phyloP scores from a whole-genome alignment of 345 rosid genomes.

The Balakata baccata region DNA sequence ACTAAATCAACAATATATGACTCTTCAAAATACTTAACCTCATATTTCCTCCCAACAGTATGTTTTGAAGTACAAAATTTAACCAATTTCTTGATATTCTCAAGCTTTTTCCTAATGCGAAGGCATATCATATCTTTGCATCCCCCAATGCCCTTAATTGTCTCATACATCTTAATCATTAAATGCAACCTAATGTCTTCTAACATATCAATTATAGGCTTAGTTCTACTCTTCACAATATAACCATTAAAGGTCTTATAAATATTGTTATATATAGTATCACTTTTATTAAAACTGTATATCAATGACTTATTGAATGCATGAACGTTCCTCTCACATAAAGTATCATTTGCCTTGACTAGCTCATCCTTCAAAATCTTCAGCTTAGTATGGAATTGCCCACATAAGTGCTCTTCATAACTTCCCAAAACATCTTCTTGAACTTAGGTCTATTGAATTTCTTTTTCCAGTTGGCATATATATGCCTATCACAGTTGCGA shows the following conservation, averaged over 20 bases:
- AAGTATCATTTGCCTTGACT: too few relatives aligned
- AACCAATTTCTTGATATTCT: too few relatives aligned
- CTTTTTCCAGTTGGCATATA: too few relatives aligned
- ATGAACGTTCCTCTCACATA: too few relatives aligned
- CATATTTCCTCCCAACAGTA: neutral
- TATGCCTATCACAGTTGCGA: too few relatives aligned
- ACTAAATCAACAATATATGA: neutral
- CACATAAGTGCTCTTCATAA: too few relatives aligned
- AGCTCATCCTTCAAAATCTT: too few relatives aligned
- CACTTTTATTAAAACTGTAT: neutral
- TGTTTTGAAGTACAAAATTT: neutral
- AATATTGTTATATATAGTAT: too few relatives aligned
- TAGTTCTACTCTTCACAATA: neutral
- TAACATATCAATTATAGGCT: neutral
- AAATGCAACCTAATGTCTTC: neutral
- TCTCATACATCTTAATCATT: neutral
- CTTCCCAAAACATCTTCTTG: too few relatives aligned
- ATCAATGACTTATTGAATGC: neutral
- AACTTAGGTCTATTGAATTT: too few relatives aligned
- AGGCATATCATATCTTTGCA: neutral
- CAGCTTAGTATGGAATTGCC: too few relatives aligned
- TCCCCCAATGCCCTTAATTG: neutral
- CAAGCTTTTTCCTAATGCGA: neutral
- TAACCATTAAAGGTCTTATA: neutral
- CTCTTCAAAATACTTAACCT: neutral